phyloP scores from a whole-genome alignment of 2,329 filamentous ascomycete genomes.

The Pseudopithomyces maydicus region DNA sequence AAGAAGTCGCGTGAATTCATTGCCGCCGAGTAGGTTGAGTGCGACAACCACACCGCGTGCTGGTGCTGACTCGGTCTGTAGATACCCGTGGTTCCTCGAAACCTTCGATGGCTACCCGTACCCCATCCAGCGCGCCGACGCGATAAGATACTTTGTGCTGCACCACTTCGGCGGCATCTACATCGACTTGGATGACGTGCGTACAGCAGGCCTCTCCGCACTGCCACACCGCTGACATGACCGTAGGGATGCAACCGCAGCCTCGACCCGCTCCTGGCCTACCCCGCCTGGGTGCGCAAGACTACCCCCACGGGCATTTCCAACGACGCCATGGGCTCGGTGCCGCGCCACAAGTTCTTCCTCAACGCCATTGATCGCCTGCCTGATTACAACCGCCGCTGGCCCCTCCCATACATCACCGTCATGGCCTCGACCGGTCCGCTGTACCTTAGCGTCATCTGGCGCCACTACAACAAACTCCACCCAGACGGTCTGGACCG shows the following conservation, averaged over 20 bases:
- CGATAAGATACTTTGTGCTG: slow-evolving; percentile 80
- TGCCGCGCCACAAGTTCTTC: slow-evolving; percentile 77
- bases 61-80: slow-evolving; percentile 20
- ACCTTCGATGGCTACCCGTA: slow-evolving; percentile 76
- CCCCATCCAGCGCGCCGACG: slow-evolving; percentile 77
- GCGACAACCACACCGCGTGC: background rate
- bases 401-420: slow-evolving; percentile 74
- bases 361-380: slow-evolving; percentile 69
- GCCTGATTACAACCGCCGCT: slow-evolving; percentile 70
- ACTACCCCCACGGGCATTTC: slow-evolving; percentile 79
- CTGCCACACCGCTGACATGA: slow-evolving; percentile 9
- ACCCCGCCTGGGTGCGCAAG: slow-evolving; percentile 72
- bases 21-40: slow-evolving; percentile 57
- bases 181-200: slow-evolving; percentile 75
- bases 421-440: slow-evolving; percentile 82
- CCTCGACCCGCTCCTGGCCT: slow-evolving; percentile 70
- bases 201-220: slow-evolving; percentile 24
- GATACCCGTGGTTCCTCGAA: slow-evolving; percentile 76
- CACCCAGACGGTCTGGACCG: slow-evolving; percentile 56
- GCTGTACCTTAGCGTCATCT: slow-evolving; percentile 75
- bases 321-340: slow-evolving; percentile 79
- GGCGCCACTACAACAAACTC: slow-evolving; percentile 72
- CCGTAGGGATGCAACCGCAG: slow-evolving; percentile 68
- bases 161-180: slow-evolving; percentile 80
- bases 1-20: slow-evolving; percentile 73